A percentile compares a stretch with the other conserved stretches of the same genome.
These are phyloP conservation scores for Clarireedia hainanense DNA, from an alignment of 2,329 filamentous ascomycete species.

Conservation along the genomic window DNA sequence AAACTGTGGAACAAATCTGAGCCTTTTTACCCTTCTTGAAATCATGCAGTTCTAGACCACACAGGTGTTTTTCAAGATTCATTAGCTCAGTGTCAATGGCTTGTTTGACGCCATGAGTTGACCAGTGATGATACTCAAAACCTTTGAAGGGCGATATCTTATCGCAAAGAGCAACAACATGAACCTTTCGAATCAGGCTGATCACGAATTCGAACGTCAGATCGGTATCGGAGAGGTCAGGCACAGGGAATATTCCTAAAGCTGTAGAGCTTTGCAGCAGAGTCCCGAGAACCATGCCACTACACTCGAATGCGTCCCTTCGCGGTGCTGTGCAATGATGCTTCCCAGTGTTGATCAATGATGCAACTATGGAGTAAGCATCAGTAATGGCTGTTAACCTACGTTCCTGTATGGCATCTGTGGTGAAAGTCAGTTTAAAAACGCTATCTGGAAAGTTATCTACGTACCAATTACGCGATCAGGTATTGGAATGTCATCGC, in stretches of 20 bases:
- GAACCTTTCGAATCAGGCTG: neutral
- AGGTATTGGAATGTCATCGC: constrained; percentile 5
- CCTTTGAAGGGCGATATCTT: neutral
- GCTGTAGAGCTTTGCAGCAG: neutral
- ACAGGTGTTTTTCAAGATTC: neutral
- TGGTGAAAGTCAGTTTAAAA: neutral
- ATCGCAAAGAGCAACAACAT: constrained; percentile 1
- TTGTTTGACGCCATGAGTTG: constrained; percentile 2
- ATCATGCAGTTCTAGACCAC: neutral
- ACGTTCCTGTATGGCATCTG: constrained; percentile 5
- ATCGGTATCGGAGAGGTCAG: neutral
- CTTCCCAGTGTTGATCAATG: neutral
- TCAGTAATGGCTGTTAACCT: neutral
- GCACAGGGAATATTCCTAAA: constrained; percentile 5
- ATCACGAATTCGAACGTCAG: neutral
- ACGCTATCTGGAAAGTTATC: neutral
- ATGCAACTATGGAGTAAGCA: neutral
- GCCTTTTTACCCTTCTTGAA: neutral
- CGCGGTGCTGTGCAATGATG: neutral
- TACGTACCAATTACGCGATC: constrained; percentile 2
- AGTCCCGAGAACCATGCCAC: neutral
- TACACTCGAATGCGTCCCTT: neutral
- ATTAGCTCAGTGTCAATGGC: neutral
- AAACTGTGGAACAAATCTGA: neutral
- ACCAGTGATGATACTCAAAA: neutral